Conservation (phyloP, 1,139 yeast species). For the Sugiyamaella paludigena region DNA sequence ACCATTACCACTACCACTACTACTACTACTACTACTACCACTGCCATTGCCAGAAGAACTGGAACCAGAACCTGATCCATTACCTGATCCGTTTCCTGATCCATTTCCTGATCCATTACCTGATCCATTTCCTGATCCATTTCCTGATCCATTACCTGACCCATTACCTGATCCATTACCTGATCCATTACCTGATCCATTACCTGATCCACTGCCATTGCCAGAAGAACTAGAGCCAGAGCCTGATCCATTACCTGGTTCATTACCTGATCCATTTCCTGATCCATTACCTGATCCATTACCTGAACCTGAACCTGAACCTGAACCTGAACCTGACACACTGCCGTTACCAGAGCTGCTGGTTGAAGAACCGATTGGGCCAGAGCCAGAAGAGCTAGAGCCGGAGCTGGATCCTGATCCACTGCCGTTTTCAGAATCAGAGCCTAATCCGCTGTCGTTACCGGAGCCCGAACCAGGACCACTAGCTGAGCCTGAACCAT, state of each 20-base stretch:
- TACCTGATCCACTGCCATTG: neutral
- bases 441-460: neutral
- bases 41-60: neutral
- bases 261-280: neutral
- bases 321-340: neutral
- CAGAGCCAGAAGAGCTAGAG: neutral
- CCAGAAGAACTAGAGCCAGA: slow-evolving; percentile 4
- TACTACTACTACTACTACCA: neutral
- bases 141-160: neutral
- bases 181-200: neutral
- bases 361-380: neutral
- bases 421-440: neutral
- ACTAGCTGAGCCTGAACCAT: slow-evolving; percentile 7
- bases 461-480: slow-evolving; percentile 9
- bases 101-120: neutral
- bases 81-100: neutral
- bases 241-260: neutral
- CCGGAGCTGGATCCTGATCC: neutral
- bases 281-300: neutral
- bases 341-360: neutral
- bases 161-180: slow-evolving; percentile 2
- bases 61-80: slow-evolving; percentile 1
- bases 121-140: neutral
- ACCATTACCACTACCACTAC: slow-evolving; percentile 4
- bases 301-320: neutral